These are phyloP conservation scores for Rhododendron ovatum DNA, from an alignment of 148 eudicot species.

Conservation along the genomic window DNA sequence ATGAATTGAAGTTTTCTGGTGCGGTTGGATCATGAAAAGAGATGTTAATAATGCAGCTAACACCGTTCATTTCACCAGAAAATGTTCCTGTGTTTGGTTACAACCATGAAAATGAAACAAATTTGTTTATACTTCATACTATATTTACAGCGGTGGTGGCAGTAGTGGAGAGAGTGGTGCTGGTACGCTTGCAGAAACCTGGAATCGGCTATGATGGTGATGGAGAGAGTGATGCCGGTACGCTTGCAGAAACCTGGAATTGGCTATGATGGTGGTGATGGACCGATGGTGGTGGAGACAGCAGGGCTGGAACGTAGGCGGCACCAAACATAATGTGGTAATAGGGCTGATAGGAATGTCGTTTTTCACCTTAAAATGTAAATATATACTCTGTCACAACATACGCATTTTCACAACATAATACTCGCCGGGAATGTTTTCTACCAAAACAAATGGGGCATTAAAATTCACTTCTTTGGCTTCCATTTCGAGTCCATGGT, in stretches of 20 bases:
- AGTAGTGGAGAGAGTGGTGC: background rate
- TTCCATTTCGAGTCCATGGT: background rate
- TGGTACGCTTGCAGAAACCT: background rate
- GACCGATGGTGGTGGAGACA: too few relatives aligned
- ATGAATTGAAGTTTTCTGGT: too few relatives aligned
- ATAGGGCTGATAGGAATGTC: too few relatives aligned
- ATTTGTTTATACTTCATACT: background rate
- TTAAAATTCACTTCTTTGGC: background rate
- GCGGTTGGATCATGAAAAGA: too few relatives aligned
- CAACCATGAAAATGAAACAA: background rate
- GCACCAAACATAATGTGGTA: background rate
- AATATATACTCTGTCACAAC: too few relatives aligned
- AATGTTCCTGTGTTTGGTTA: background rate
- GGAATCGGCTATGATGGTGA: background rate
- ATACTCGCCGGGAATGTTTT: too few relatives aligned
- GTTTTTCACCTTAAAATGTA: too few relatives aligned
- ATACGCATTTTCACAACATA: too few relatives aligned
- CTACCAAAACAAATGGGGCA: background rate
- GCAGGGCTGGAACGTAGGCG: too few relatives aligned
- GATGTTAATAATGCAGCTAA: background rate
- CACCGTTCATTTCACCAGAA: background rate
- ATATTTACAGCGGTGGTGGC: background rate
- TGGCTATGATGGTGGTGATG: background rate
- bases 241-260: background rate
- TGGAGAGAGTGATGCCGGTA: background rate